phyloP scores from a whole-genome alignment of 2,329 filamentous ascomycete species.

The Periconia sp. region DNA sequence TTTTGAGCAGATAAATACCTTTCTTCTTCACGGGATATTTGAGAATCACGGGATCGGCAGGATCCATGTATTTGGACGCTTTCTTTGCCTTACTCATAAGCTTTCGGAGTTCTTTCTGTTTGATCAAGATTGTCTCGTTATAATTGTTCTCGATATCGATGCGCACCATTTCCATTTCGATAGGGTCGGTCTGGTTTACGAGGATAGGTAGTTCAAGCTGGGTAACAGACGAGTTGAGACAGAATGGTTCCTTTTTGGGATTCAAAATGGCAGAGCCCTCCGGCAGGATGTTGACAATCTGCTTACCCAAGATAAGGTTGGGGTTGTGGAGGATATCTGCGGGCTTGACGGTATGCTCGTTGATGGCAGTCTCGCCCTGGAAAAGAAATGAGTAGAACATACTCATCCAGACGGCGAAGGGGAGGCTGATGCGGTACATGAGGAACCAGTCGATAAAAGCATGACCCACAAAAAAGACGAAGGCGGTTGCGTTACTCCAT shows the following conservation, averaged over 20 bases:
- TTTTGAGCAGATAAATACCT: conserved; percentile 81
- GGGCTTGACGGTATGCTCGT: conserved; percentile 89
- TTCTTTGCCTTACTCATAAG: conserved; percentile 72
- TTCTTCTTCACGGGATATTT: conserved; percentile 79
- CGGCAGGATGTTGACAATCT: conserved; percentile 96
- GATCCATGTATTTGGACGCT: conserved; percentile 55
- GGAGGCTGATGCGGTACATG: conserved; percentile 89
- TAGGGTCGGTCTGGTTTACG: conserved; percentile 90
- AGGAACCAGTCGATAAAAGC: conserved; percentile 76
- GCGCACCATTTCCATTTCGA: conserved; percentile 84
- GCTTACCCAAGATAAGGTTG: conserved; percentile 90
- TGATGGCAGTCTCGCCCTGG: conserved; percentile 89
- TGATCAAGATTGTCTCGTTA: conserved; percentile 78
- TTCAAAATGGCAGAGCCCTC: conserved; percentile 93
- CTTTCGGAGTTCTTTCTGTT: conserved; percentile 71
- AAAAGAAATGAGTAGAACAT: conserved; percentile 79
- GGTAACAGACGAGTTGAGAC: conserved; percentile 66
- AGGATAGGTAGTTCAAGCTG: conserved; percentile 75
- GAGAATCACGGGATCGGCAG: conserved; percentile 64
- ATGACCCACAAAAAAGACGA: conserved; percentile 71
- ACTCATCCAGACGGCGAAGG: conserved; percentile 71
- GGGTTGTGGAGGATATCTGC: conserved; percentile 86
- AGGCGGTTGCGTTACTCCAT: conserved; percentile 75
- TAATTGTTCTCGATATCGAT: conserved; percentile 79
- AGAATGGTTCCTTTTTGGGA: conserved; percentile 77